phyloP scores from a whole-genome alignment of 495 filamentous ascomycete species.

The Hypoxylon subgilvum region DNA sequence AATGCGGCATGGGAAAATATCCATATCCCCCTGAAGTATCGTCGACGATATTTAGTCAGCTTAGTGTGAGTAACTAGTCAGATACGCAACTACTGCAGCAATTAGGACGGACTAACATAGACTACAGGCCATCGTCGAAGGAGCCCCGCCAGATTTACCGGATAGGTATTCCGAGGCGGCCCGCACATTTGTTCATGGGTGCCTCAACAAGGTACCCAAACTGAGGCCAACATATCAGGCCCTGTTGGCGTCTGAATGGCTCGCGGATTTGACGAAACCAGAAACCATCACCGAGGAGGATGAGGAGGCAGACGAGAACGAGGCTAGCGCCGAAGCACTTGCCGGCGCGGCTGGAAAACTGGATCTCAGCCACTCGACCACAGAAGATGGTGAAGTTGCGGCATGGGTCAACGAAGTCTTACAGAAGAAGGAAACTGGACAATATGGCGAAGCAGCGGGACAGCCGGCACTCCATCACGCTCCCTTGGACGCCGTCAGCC shows the following conservation, averaged over 20 bases:
- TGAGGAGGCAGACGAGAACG: conserved; percentile 62
- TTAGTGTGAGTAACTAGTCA: conserved; percentile 78
- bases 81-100: neutral
- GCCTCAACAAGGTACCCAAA: conserved; percentile 90
- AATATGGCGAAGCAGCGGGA: conserved; percentile 39
- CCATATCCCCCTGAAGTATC: conserved; percentile 98
- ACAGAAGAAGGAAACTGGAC: conserved; percentile 62
- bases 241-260: conserved; percentile 88
- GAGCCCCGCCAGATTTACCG: conserved; percentile 87
- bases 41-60: conserved; percentile 96
- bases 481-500: conserved; percentile 68
- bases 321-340: conserved; percentile 52
- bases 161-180: conserved; percentile 79
- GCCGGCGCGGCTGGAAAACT: conserved; percentile 53
- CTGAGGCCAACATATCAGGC: conserved; percentile 88
- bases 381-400: conserved; percentile 79
- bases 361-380: conserved; percentile 46
- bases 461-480: conserved; percentile 80
- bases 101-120: conserved; percentile 28
- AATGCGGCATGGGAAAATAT: conserved; percentile 94
- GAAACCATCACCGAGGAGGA: conserved; percentile 78
- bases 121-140: conserved; percentile 90
- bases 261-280: conserved; percentile 80
- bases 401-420: conserved; percentile 82
- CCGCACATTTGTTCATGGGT: conserved; percentile 84